These are phyloP conservation scores for Pyrrhoderma noxium DNA, from an alignment of 1,284 basidiomycete species.

Conservation along the genomic window DNA sequence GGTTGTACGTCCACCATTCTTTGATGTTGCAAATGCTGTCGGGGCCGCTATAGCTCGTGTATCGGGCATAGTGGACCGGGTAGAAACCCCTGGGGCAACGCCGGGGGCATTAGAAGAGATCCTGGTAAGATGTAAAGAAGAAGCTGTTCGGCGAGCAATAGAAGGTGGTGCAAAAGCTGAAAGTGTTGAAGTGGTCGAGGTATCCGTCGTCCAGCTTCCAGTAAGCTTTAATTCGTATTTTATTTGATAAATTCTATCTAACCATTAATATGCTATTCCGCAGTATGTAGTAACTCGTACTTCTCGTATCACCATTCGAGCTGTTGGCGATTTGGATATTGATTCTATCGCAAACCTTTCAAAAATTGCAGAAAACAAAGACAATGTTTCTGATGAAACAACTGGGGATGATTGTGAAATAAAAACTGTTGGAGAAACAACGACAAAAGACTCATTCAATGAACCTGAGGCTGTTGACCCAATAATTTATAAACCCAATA, in stretches of 20 bases:
- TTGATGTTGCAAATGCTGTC: slow-evolving; percentile 50
- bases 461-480: slow-evolving; percentile 23
- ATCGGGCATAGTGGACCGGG: slow-evolving; percentile 33
- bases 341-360: slow-evolving; percentile 7
- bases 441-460: slow-evolving; percentile 4
- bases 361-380: slow-evolving; percentile 4
- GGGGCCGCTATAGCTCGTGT: slow-evolving; percentile 44
- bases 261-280: background rate
- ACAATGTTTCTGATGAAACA: background rate
- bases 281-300: slow-evolving; percentile 47
- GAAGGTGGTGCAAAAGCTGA: slow-evolving; percentile 37
- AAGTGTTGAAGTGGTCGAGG: slow-evolving; percentile 39
- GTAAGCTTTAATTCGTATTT: slow-evolving; percentile 21
- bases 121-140: slow-evolving; percentile 34
- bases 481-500: slow-evolving; percentile 29
- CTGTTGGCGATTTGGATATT: slow-evolving; percentile 34
- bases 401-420: slow-evolving; percentile 3
- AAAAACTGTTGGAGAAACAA: background rate
- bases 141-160: slow-evolving; percentile 39
- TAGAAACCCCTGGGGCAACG: slow-evolving; percentile 34
- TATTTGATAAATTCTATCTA: background rate
- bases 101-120: slow-evolving; percentile 32
- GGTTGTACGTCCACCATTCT: slow-evolving; percentile 42
- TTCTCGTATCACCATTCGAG: slow-evolving; percentile 41
- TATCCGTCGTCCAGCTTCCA: slow-evolving; percentile 34